Percentiles rank a stretch among this genome's conserved stretches.
Conservation (phyloP, 306 rosid species). For the Castanopsis chinensis region DNA sequence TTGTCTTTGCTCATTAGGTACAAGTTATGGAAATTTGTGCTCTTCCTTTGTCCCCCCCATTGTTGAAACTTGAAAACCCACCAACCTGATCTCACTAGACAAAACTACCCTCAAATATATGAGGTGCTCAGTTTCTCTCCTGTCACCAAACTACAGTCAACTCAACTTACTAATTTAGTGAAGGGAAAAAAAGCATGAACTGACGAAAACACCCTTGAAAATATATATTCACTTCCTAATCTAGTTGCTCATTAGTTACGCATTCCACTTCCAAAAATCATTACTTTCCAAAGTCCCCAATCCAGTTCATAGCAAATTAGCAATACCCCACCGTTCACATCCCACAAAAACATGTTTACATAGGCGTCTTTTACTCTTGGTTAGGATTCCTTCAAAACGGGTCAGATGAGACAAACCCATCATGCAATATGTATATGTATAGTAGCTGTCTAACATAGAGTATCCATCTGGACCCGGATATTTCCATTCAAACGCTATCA, state of each 20-base stretch:
- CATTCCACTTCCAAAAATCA: background rate
- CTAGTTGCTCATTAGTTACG: background rate
- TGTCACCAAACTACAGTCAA: conserved; percentile 2
- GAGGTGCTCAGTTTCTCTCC: conserved; percentile 15
- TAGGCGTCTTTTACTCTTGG: background rate
- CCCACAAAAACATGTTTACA: background rate
- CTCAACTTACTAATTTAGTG: background rate
- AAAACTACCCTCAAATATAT: conserved; percentile 24
- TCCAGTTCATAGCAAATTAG: conserved; percentile 25
- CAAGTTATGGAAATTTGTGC: background rate
- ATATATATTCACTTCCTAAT: background rate
- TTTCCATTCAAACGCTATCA: background rate
- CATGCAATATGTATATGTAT: background rate
- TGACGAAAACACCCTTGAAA: conserved; percentile 26
- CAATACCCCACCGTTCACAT: conserved; percentile 15
- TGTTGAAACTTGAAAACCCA: conserved; percentile 10
- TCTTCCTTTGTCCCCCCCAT: background rate
- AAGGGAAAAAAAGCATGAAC: background rate
- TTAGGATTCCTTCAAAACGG: background rate
- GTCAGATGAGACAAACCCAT: background rate
- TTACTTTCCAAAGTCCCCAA: conserved; percentile 34
- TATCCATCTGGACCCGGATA: background rate
- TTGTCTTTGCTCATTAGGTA: conserved; percentile 17
- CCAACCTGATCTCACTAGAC: conserved; percentile 19
- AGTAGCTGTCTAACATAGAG: background rate